A percentile compares a stretch with the other conserved stretches of the same genome.
These are phyloP conservation scores for Antrodiella citrinella DNA, from an alignment of 768 basidiomycete genomes.

Conservation along the genomic window DNA sequence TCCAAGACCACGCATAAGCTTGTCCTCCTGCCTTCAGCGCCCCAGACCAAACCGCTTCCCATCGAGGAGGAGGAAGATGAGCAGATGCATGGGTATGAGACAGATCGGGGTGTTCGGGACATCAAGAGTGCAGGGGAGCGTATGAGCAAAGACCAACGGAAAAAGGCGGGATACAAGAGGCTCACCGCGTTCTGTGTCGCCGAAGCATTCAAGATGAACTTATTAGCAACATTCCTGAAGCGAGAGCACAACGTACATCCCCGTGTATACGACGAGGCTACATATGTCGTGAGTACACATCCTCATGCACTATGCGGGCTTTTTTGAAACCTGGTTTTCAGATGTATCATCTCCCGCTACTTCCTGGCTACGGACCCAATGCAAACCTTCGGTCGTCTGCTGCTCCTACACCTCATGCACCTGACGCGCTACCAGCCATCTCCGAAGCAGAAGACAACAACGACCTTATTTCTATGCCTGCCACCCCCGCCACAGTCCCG, in stretches of 20 bases:
- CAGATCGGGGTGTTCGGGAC: constrained; percentile 60
- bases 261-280: constrained; percentile 85
- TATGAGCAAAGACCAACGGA: constrained; percentile 81
- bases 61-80: constrained; percentile 39
- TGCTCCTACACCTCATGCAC: constrained; percentile 40
- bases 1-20: constrained; percentile 91
- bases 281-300: constrained; percentile 69
- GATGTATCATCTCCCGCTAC: constrained; percentile 88
- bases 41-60: constrained; percentile 71
- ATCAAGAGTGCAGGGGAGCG: constrained; percentile 81
- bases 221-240: constrained; percentile 79
- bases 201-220: constrained; percentile 78
- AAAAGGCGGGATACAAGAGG: constrained; percentile 71
- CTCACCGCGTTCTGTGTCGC: constrained; percentile 88
- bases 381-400: constrained; percentile 82
- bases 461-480: constrained; percentile 82
- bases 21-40: constrained; percentile 82
- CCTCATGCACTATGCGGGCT: background rate
- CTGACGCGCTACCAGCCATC: constrained; percentile 57
- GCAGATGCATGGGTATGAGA: constrained; percentile 53
- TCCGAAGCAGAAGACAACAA: constrained; percentile 88
- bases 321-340: constrained; percentile 21
- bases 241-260: constrained; percentile 88
- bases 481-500: constrained; percentile 21
- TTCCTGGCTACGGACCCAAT: constrained; percentile 84